These are phyloP conservation scores for Leishmania guyanensis DNA, from an alignment of 208 protist species.

Conservation along the genomic window DNA sequence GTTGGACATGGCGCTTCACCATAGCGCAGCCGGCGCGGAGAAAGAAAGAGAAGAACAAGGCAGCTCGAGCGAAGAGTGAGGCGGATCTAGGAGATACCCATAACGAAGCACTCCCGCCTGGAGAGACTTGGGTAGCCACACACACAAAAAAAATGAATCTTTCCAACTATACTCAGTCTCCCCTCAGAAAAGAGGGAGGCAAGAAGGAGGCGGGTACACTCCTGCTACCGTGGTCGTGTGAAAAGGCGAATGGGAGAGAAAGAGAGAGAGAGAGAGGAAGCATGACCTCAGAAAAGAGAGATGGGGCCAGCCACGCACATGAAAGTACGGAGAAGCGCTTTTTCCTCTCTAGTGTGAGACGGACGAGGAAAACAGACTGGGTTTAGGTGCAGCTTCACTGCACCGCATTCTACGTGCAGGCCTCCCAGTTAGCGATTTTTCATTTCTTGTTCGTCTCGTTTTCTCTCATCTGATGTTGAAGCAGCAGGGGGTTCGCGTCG, in stretches of 20 bases:
- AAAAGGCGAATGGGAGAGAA: background rate
- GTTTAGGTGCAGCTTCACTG: background rate
- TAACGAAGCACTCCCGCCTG: background rate
- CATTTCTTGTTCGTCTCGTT: background rate
- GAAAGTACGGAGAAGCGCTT: background rate
- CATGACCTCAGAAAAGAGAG: background rate
- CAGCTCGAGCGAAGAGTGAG: background rate
- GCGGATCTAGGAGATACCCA: background rate
- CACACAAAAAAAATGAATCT: background rate
- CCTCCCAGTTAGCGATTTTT: background rate
- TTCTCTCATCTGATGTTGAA: background rate
- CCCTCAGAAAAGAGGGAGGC: background rate
- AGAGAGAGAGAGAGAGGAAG: background rate
- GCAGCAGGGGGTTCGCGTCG: background rate
- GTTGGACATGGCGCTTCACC: slow-evolving; percentile 7
- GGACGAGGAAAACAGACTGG: background rate
- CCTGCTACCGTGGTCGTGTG: background rate
- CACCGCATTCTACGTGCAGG: background rate
- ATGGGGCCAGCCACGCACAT: background rate
- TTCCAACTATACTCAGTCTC: too few species aligned
- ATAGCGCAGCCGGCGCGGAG: background rate
- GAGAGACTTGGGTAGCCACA: background rate
- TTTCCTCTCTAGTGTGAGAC: background rate
- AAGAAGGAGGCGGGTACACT: too few species aligned
- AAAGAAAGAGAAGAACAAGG: background rate